Evolutionary conservation across 2,329 filamentous ascomycete species (phyloP), one percentile per base, ranked within the genome.

Genomic region (Fusarium xyrophilum): DNA sequence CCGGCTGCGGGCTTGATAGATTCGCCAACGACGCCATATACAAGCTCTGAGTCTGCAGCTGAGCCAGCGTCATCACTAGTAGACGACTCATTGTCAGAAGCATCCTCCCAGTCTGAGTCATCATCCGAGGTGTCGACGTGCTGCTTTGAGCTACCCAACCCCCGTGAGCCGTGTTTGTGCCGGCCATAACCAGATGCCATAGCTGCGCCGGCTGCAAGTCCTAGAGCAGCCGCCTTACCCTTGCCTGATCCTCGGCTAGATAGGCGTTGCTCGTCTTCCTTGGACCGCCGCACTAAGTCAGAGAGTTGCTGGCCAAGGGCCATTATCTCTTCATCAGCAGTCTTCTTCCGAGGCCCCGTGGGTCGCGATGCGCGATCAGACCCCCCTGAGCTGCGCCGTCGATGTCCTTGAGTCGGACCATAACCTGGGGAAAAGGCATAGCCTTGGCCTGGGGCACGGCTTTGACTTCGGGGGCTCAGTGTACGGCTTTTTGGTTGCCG

Each of bases 271-370:
- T 88, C 84, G n/a, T 82, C 79, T 17, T 80, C 76, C 69, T 86
- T 85, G 54, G 86, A 82, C 53, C 81, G 79, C 61, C 79, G 81
- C 19, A 85, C 85, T 43, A 88, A 77, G 68, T 85, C 80, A 39
- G 83, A 82, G 48, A 88, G 81, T 73, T 86, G 80, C 56, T 84
- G 82, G 17, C 86, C 86, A 43, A 88, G 79, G 58, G 83, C 81
- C 56, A 86, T 74, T 33, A 88, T 88, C 76, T 88, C 86, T 63
- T 87, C 85, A 63, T 88, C 85, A 3, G 84, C 83, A 70, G 83
- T 81, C 56, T 77, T 78, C 35, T 79, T 74, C 61, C 67, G 57
- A 15, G 69, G 57, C n/a, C n/a, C n/a, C 12, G 68, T 54, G 33
- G 52, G 57, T 47, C 50, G 68, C 33, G 59, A 66, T 50, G 64